Base-by-base conservation (phyloP, 2,329 filamentous ascomycete species). In the Rhynchosporium secalis region DNA sequence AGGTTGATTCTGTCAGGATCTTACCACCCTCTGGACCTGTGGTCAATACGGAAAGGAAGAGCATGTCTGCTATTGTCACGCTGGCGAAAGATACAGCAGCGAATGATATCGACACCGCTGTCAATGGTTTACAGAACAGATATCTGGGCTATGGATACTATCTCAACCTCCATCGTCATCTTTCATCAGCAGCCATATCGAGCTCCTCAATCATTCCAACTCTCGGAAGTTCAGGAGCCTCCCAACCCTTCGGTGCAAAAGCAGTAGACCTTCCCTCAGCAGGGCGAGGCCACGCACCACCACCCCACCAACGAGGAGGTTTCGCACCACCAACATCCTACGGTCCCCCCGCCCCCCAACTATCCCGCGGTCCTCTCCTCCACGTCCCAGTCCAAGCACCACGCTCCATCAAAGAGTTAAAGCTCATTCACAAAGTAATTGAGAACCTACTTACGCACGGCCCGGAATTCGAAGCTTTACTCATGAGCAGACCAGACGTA, bases 61-160 rank as follows among this genome's bases (percentile, higher is more conserved):
- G 88, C 1, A 82, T 86, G 40, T 83, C 90, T 15, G 92, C 92
- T 4, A 91, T 96, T 69, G 89, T 95, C 51, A 92, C 89, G 0
- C 77, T 96, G 36, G 86, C 89, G 1, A 86, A 89, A 62, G 91
- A 95, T 67, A 95, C 92, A 0, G 85, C 92, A 0, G 89, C 89
- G 0, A 89, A 87, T 29, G 91, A 96, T 61, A 93, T 97, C 59
- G 92, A 97, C 71, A 82, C 85, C 3, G 84, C 88, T 0, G 90
- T 96, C 58, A 94, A 87, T 72, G 78, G 84, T 3, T 78, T 96
- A 38, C 91, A 96, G 72, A 92, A 95, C 67, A 86, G 83, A 68
- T 96, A 97, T 73, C 79, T 96, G 15, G 93, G 93, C 15, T 92
- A 86, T 73, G 93, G 93, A 4, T 92, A 89, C 77, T 89, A 93